phyloP scores from a whole-genome alignment of 139 green algal genomes.

The Ettlia oleoabundans region DNA sequence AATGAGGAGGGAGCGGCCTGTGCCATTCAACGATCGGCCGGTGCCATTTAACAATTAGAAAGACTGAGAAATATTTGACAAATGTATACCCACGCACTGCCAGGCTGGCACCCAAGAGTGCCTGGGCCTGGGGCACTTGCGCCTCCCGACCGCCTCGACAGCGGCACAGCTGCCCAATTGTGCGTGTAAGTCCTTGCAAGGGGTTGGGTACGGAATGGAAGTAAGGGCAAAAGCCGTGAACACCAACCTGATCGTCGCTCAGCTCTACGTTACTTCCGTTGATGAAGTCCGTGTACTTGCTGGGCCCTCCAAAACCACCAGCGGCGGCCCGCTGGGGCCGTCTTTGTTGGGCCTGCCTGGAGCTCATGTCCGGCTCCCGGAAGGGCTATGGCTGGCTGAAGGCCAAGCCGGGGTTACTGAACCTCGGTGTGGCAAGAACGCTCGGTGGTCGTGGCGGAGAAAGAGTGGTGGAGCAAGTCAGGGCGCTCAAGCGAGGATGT shows the following conservation, averaged over 20 bases:
- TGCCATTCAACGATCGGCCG: neutral
- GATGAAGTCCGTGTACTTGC: neutral
- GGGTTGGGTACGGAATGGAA: too few relatives aligned
- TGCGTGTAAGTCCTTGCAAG: too few relatives aligned
- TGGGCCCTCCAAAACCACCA: neutral
- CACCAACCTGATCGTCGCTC: conserved; percentile 2
- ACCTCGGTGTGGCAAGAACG: too few relatives aligned
- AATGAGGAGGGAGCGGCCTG: neutral
- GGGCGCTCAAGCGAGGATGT: too few relatives aligned
- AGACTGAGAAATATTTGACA: too few relatives aligned
- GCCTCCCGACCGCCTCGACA: too few relatives aligned
- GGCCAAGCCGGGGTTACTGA: neutral
- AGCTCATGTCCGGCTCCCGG: neutral
- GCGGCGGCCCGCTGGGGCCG: neutral
- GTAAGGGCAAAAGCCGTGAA: neutral
- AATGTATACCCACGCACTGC: too few relatives aligned
- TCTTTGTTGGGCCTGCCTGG: neutral
- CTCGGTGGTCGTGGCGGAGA: too few relatives aligned
- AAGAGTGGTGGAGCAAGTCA: too few relatives aligned
- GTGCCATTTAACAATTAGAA: neutral
- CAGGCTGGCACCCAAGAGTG: too few relatives aligned
- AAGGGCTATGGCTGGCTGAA: neutral
- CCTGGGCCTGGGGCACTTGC: too few relatives aligned
- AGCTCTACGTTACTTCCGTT: neutral
- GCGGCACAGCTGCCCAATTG: too few relatives aligned